Evolutionary conservation across 2,329 filamentous ascomycete genomes (phyloP).

Genomic region (Diaporthe citri): DNA sequence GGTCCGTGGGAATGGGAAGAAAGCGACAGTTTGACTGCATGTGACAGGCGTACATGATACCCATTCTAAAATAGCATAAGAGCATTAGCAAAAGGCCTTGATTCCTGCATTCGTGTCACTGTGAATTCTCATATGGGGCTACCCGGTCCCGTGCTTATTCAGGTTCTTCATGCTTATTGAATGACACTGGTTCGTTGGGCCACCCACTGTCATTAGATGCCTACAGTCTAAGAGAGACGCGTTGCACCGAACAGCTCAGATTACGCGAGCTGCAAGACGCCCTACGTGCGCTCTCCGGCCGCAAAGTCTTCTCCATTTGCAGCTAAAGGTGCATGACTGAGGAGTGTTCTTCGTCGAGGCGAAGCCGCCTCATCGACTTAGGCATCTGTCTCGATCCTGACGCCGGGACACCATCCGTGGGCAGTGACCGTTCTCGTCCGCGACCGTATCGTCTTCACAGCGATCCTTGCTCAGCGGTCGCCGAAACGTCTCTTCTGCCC

Average conservation of each 20-base stretch:
- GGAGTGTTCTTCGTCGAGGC: too few relatives aligned
- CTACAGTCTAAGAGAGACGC: neutral
- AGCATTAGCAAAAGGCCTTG: neutral
- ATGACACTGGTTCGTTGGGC: neutral
- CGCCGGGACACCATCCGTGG: neutral
- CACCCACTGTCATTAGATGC: neutral
- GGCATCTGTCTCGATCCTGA: neutral
- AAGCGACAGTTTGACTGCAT: constrained; percentile 24
- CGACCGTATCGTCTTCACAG: too few relatives aligned
- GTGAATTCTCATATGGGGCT: neutral
- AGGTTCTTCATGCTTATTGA: neutral
- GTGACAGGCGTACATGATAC: constrained; percentile 29
- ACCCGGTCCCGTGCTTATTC: too few relatives aligned
- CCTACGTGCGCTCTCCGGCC: neutral
- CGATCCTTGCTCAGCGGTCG: neutral
- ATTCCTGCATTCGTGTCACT: neutral
- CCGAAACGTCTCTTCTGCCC: constrained; percentile 21
- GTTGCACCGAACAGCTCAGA: neutral
- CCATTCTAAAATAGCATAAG: constrained; percentile 21
- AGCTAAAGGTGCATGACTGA: neutral
- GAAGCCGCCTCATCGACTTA: neutral
- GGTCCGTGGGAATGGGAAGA: neutral
- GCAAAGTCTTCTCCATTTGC: neutral
- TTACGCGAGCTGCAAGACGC: neutral
- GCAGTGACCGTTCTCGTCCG: too few relatives aligned